Conservation (phyloP, 805 yeast genomes). For the Sugiyamaella floridensis region DNA sequence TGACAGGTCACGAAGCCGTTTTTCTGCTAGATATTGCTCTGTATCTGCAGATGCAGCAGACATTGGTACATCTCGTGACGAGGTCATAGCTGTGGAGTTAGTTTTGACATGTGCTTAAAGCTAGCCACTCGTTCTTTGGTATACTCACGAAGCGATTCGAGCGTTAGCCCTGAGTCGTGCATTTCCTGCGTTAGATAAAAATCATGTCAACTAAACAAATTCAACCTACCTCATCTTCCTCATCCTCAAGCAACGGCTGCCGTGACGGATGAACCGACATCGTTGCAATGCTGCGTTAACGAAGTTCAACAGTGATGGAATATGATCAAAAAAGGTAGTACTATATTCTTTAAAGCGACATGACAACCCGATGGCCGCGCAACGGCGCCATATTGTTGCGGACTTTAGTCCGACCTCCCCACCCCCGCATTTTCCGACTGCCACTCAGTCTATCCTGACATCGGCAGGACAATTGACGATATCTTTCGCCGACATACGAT, state of each 20-base stretch:
- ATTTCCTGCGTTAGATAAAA: not conserved
- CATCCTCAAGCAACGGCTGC: conserved; percentile 11
- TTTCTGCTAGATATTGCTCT: conserved; percentile 11
- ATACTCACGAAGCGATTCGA: conserved; percentile 12
- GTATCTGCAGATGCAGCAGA: conserved; percentile 8
- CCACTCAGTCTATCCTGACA: not conserved
- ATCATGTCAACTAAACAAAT: not conserved
- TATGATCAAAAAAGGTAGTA: no score
- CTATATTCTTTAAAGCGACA: no score
- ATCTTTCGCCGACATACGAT: not conserved
- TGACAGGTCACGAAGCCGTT: conserved; percentile 7
- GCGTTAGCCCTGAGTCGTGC: conserved; percentile 3
- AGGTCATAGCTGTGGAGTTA: conserved; percentile 4
- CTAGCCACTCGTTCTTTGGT: not conserved
- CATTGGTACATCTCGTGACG: conserved; percentile 2
- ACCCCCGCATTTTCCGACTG: not conserved
- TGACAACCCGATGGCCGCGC: not conserved
- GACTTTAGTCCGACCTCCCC: not conserved
- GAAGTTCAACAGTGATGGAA: no score
- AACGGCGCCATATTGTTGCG: not conserved
- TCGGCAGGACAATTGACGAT: no score
- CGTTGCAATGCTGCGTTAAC: not conserved
- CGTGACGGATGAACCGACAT: conserved; percentile 14
- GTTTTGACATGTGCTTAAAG: not conserved
- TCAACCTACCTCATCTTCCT: conserved; percentile 8